phyloP scores from a whole-genome alignment of 2,329 filamentous ascomycete genomes.

The Biscogniauxia mediterranea region DNA sequence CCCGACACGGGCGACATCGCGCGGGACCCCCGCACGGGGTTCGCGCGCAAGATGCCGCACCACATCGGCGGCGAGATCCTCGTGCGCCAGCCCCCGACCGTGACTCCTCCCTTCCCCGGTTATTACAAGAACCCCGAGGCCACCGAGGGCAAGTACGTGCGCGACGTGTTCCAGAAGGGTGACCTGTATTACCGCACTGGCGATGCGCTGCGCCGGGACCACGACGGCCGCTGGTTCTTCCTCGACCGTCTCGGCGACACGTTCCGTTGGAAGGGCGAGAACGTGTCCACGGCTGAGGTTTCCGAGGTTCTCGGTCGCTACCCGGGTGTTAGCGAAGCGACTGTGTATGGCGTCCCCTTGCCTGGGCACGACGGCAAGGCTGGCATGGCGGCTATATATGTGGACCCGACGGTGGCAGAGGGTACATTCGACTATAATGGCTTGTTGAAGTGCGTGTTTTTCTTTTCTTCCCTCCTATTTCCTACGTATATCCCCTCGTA shows the following conservation, averaged over 20 bases:
- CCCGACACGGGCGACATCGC: conserved; percentile 64
- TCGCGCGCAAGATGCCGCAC: conserved; percentile 61
- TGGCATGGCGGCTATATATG: conserved; percentile 60
- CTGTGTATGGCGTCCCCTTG: conserved; percentile 66
- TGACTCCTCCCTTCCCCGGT: conserved; percentile 60
- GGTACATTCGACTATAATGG: conserved; percentile 56
- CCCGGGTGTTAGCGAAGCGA: conserved; percentile 61
- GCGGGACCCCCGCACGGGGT: conserved; percentile 66
- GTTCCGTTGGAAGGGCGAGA: conserved; percentile 72
- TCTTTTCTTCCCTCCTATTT: neutral
- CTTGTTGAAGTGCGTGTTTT: conserved; percentile 48
- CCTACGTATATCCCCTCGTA: neutral
- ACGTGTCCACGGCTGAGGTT: conserved; percentile 67
- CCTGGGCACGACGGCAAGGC: conserved; percentile 68
- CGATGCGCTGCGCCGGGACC: conserved; percentile 61
- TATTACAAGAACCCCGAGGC: conserved; percentile 67
- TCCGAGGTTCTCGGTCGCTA: conserved; percentile 60
- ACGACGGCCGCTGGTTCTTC: conserved; percentile 68
- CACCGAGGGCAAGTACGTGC: conserved; percentile 63
- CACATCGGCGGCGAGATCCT: conserved; percentile 74
- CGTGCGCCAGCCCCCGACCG: conserved; percentile 52
- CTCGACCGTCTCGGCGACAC: conserved; percentile 69
- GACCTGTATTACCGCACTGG: conserved; percentile 69
- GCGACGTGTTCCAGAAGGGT: conserved; percentile 63
- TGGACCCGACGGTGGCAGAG: conserved; percentile 47